Evolutionary conservation across 176 grass and related monocot species (phyloP).

Genomic region (Eleusine indica): DNA sequence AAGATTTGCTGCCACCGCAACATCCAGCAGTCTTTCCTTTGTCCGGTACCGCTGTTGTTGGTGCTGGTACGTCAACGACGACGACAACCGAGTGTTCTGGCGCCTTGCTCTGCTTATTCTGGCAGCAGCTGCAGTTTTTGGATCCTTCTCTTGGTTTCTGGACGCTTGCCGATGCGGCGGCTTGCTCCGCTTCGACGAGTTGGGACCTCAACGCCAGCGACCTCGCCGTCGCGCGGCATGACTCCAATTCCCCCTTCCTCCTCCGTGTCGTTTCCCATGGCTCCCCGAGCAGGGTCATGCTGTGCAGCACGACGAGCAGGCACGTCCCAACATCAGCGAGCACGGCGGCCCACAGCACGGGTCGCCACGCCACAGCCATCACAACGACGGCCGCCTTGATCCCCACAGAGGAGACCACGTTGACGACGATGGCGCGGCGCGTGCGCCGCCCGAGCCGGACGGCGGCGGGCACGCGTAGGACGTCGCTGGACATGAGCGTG

Average conservation of each 20-base stretch:
- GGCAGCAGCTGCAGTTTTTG: not conserved
- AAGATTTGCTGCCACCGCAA: not conserved
- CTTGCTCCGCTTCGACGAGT: not conserved
- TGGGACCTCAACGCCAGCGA: constrained; percentile 18
- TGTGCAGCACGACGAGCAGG: constrained; percentile 65
- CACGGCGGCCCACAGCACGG: constrained; percentile 70
- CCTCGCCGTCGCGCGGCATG: constrained; percentile 32
- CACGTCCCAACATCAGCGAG: constrained; percentile 73
- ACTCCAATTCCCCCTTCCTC: not conserved
- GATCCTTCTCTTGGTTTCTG: not conserved
- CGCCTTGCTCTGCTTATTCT: no score
- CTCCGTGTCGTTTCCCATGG: no score
- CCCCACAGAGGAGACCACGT: constrained; percentile 48
- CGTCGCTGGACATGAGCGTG: constrained; percentile 74
- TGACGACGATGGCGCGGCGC: constrained; percentile 43
- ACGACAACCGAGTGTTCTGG: no score
- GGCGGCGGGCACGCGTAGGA: constrained; percentile 52
- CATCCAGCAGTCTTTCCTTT: no score
- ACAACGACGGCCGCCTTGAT: constrained; percentile 45
- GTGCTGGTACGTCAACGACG: no score
- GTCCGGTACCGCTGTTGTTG: no score
- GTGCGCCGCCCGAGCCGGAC: constrained; percentile 46
- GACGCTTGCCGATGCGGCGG: not conserved
- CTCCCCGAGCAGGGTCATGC: no score
- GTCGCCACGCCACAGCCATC: constrained; percentile 46